Conservation (phyloP, 768 basidiomycete species). For the Amanita brunnescens region DNA sequence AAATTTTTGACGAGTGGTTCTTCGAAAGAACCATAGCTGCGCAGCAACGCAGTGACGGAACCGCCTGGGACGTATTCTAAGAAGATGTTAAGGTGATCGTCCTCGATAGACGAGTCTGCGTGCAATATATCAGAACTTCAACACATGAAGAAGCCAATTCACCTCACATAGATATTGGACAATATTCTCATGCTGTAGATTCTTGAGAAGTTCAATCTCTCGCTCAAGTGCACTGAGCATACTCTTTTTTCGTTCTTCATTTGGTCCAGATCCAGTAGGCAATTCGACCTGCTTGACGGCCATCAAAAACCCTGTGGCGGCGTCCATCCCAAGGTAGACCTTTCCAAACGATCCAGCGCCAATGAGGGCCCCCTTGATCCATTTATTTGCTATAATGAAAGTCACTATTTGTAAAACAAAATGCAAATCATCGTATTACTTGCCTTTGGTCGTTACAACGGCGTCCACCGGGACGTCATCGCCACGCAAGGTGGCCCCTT, state of each 20-base stretch:
- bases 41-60: constrained; percentile 81
- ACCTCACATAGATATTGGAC: constrained; percentile 95
- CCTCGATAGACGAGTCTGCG: constrained; percentile 88
- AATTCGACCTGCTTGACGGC: constrained; percentile 97
- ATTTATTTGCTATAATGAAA: constrained; percentile 62
- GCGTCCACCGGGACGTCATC: constrained; percentile 36
- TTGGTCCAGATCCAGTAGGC: constrained; percentile 71
- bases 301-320: constrained; percentile 84
- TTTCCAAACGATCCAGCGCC: constrained; percentile 94
- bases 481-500: constrained; percentile 26
- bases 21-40: constrained; percentile 92
- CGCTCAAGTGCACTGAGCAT: constrained; percentile 90
- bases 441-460: constrained; percentile 47
- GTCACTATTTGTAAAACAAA: neutral
- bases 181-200: constrained; percentile 90
- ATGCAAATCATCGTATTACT: constrained; percentile 7
- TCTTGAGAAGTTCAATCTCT: constrained; percentile 90
- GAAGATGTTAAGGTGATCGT: constrained; percentile 90
- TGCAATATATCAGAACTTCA: constrained; percentile 1
- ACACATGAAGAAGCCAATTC: neutral
- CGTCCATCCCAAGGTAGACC: constrained; percentile 94
- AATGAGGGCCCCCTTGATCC: constrained; percentile 95
- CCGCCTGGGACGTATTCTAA: constrained; percentile 95
- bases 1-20: constrained; percentile 89
- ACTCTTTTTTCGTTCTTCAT: constrained; percentile 87